Conservation (phyloP, 176 grass and related monocot genomes). For the Dendrocalamus sinicus region DNA sequence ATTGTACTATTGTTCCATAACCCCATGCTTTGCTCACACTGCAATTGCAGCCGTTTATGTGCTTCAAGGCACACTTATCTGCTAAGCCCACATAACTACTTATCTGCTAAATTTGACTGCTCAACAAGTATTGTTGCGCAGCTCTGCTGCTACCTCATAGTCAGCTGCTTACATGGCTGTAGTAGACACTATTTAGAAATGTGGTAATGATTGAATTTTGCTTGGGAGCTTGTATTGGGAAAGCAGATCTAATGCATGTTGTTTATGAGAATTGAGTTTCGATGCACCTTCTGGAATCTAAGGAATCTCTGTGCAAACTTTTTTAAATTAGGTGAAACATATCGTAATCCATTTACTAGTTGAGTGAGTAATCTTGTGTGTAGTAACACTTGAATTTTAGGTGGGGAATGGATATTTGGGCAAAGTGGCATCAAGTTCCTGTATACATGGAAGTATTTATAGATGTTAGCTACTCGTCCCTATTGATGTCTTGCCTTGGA, state of each 20-base stretch:
- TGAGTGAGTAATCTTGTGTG: slow-evolving; percentile 4
- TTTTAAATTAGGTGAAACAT: not conserved
- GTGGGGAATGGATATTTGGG: slow-evolving; percentile 4
- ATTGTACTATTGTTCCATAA: not conserved
- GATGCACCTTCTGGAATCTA: not conserved
- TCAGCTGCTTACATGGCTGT: not conserved
- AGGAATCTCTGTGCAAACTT: not conserved
- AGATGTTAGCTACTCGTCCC: not conserved
- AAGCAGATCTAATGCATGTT: not conserved
- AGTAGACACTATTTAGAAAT: not conserved
- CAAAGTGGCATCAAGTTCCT: not conserved
- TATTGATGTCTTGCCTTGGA: slow-evolving; percentile 5
- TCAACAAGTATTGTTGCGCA: not conserved
- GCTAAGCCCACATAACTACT: not conserved
- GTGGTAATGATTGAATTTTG: not conserved
- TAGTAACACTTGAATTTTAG: slow-evolving; percentile 5
- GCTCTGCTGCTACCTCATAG: not conserved
- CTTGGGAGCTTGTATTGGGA: not conserved
- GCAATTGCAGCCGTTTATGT: not conserved
- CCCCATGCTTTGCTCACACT: not conserved
- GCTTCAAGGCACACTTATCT: not conserved
- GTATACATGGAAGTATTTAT: slow-evolving; percentile 5
- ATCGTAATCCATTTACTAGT: not conserved
- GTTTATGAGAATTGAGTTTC: not conserved
- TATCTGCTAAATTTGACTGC: slow-evolving; percentile 6